phyloP scores from a whole-genome alignment of 352 stramenopile species.

The Pilasporangium apinafurcum region DNA sequence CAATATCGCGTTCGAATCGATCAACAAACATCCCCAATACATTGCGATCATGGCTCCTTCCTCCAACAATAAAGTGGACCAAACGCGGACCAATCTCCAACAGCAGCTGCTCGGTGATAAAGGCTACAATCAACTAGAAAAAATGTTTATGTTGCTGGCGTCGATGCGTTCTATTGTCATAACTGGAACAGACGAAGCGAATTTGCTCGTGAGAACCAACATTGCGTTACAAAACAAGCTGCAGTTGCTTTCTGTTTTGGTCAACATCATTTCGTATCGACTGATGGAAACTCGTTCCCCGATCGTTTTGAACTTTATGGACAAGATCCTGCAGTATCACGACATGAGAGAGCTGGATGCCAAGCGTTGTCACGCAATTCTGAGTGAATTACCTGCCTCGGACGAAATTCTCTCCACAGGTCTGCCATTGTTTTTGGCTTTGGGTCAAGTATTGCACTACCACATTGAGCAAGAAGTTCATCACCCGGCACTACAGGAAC shows the following conservation, averaged over 20 bases:
- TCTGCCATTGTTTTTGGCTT: conserved; percentile 64
- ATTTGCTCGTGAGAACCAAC: conserved; percentile 43
- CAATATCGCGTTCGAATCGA: conserved; percentile 80
- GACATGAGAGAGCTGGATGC: conserved; percentile 19
- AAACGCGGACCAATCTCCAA: conserved; percentile 41
- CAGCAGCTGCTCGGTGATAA: conserved; percentile 74
- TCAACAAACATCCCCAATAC: conserved; percentile 73
- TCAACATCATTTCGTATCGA: conserved; percentile 80
- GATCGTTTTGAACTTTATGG: conserved; percentile 49
- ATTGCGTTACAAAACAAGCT: conserved; percentile 80
- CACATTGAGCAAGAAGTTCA: conserved; percentile 81
- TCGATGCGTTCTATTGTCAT: conserved; percentile 77
- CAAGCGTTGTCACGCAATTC: conserved; percentile 33
- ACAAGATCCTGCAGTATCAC: conserved; percentile 23
- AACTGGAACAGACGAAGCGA: conserved; percentile 9
- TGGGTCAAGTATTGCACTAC: conserved; percentile 83
- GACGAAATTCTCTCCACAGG: conserved; percentile 67
- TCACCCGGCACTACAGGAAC: conserved; percentile 44
- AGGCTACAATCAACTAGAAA: conserved; percentile 83
- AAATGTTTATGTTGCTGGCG: conserved; percentile 80
- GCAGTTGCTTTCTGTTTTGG: conserved; percentile 71
- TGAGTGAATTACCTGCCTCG: conserved; percentile 37
- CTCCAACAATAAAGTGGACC: conserved; percentile 9
- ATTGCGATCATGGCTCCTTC: conserved; percentile 60
- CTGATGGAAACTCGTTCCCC: conserved; percentile 57